Evolutionary conservation across 2,329 filamentous ascomycete species (phyloP).

Genomic region (Fusarium dimerum): DNA sequence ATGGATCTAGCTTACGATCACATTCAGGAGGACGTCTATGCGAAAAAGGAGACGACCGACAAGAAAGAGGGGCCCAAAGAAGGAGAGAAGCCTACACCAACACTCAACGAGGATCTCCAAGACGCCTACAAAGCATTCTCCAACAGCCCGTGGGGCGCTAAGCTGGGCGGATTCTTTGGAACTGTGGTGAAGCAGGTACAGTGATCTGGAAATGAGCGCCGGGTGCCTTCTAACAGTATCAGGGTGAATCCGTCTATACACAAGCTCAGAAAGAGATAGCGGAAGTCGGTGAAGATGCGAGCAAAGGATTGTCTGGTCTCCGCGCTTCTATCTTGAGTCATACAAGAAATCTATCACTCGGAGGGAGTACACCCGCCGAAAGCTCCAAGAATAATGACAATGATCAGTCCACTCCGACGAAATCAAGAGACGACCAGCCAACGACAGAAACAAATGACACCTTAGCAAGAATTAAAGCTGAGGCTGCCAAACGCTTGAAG

Average conservation of each 20-base stretch:
- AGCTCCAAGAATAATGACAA: constrained; percentile 35
- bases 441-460: constrained; percentile 55
- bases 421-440: constrained; percentile 34
- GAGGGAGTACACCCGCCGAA: constrained; percentile 38
- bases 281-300: constrained; percentile 77
- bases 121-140: constrained; percentile 95
- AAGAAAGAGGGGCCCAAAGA: constrained; percentile 42
- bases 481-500: constrained; percentile 81
- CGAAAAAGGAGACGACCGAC: constrained; percentile 55
- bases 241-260: constrained; percentile 82
- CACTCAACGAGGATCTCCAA: constrained; percentile 85
- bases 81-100: constrained; percentile 44
- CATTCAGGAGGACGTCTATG: constrained; percentile 80
- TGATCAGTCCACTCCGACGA: constrained; percentile 50
- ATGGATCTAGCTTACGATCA: constrained; percentile 99
- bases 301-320: constrained; percentile 74
- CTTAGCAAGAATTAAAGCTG: constrained; percentile 71
- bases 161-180: constrained; percentile 84
- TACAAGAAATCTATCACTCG: constrained; percentile 72
- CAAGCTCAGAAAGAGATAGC: constrained; percentile 84
- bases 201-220: constrained; percentile 6
- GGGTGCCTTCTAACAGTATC: constrained; percentile 16
- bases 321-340: constrained; percentile 68
- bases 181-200: constrained; percentile 89
- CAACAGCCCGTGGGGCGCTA: constrained; percentile 85